Evolutionary conservation across 164 flowering plant species (phyloP).

Genomic region (Protea cynaroides): DNA sequence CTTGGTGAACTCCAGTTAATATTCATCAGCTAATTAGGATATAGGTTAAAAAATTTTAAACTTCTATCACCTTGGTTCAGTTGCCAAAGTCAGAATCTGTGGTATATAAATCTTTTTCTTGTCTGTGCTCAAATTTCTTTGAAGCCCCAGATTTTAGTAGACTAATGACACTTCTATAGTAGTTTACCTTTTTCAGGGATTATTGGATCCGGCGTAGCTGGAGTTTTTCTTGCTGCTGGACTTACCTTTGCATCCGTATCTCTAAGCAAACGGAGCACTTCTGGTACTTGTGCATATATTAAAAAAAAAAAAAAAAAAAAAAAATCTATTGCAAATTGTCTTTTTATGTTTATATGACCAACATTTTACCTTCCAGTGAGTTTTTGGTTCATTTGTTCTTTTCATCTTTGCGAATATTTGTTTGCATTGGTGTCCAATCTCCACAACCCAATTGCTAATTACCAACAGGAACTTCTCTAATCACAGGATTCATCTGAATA

Average conservation of each 20-base stretch:
- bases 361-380: too few relatives aligned
- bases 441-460: background rate
- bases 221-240: slow-evolving; percentile 62
- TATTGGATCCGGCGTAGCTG: slow-evolving; percentile 65
- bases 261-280: slow-evolving; percentile 35
- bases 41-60: too few relatives aligned
- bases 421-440: too few relatives aligned
- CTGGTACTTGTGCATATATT: too few relatives aligned
- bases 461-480: background rate
- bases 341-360: too few relatives aligned
- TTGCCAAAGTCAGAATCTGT: background rate
- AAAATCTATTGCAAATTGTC: background rate
- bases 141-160: slow-evolving; percentile 16
- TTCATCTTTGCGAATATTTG: too few relatives aligned
- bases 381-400: too few relatives aligned
- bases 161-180: slow-evolving; percentile 49
- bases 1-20: background rate
- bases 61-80: too few relatives aligned
- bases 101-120: background rate
- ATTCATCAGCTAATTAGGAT: too few relatives aligned
- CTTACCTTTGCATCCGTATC: slow-evolving; percentile 58
- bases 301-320: too few relatives aligned
- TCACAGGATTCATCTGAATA: too few relatives aligned
- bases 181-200: slow-evolving; percentile 71
- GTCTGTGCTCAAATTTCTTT: slow-evolving; percentile 1